Evolutionary conservation across 2,329 filamentous ascomycete genomes (phyloP).

Genomic region (Dryadomyces quercus-mongolicae): DNA sequence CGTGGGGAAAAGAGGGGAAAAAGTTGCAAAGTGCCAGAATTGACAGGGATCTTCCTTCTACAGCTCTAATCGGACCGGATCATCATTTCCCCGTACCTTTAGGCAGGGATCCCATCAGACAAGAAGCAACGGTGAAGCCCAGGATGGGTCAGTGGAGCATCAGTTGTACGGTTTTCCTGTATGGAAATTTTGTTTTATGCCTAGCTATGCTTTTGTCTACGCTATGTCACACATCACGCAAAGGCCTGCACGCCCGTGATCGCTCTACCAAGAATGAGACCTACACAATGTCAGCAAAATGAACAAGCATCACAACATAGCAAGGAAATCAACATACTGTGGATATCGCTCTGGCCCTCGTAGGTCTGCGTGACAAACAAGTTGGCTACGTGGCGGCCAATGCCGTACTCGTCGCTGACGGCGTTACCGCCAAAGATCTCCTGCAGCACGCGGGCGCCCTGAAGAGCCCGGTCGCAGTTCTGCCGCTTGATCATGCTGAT

Average conservation of each 20-base stretch:
- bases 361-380: constrained; percentile 97
- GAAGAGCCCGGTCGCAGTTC: constrained; percentile 85
- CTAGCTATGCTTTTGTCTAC: not conserved
- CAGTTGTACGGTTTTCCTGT: not conserved
- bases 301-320: not conserved
- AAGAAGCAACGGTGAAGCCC: too few species aligned
- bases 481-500: constrained; percentile 94
- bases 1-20: too few species aligned
- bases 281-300: constrained; percentile 21
- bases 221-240: constrained; percentile 28
- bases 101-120: too few species aligned
- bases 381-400: constrained; percentile 90
- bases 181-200: not conserved
- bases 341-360: constrained; percentile 96
- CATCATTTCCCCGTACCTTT: too few species aligned
- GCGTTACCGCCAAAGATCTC: constrained; percentile 97
- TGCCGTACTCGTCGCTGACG: constrained; percentile 93
- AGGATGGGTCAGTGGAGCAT: too few species aligned
- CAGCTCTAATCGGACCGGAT: too few species aligned
- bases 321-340: constrained; percentile 49
- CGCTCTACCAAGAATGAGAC: constrained; percentile 51
- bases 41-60: not conserved
- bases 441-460: constrained; percentile 69
- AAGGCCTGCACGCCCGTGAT: constrained; percentile 61
- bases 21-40: not conserved